These are phyloP conservation scores for Hevea brasiliensis DNA, from an alignment of 345 rosid genomes.

Conservation along the genomic window DNA sequence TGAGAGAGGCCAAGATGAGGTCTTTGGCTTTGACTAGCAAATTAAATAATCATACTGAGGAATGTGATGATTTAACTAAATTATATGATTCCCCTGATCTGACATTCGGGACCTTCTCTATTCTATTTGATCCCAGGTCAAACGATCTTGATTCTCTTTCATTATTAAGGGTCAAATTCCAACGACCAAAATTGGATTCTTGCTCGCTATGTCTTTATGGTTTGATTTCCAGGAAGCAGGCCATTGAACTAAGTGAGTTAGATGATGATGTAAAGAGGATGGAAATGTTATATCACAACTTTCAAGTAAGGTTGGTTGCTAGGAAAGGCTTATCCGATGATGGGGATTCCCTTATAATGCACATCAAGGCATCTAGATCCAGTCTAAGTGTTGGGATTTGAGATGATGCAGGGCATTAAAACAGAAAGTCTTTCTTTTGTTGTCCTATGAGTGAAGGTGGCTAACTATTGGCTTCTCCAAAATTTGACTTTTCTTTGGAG, in stretches of 20 bases:
- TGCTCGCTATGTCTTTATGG: conserved; percentile 43
- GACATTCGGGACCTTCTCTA: conserved; percentile 49
- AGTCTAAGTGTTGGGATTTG: conserved; percentile 18
- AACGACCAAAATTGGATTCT: conserved; percentile 32
- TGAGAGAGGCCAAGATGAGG: conserved; percentile 71
- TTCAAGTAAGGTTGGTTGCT: conserved; percentile 42
- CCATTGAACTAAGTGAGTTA: conserved; percentile 46
- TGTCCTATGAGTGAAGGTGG: not conserved
- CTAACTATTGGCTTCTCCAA: not conserved
- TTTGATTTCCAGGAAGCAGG: conserved; percentile 54
- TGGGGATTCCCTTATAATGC: conserved; percentile 52
- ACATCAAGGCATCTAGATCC: conserved; percentile 50
- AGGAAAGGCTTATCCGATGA: conserved; percentile 47
- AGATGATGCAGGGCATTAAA: not conserved
- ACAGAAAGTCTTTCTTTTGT: not conserved
- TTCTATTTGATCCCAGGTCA: conserved; percentile 57
- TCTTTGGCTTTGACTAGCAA: conserved; percentile 31
- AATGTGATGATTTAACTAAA: conserved; percentile 32
- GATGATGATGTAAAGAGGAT: conserved; percentile 52
- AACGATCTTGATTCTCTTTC: conserved; percentile 47
- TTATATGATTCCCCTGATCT: conserved; percentile 59
- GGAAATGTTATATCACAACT: conserved; percentile 36
- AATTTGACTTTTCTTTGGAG: not conserved
- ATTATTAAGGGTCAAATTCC: conserved; percentile 48
- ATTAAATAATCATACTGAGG: conserved; percentile 28